Base-by-base conservation (phyloP, 805 yeast species). In the Suhomyces prunicola region DNA sequence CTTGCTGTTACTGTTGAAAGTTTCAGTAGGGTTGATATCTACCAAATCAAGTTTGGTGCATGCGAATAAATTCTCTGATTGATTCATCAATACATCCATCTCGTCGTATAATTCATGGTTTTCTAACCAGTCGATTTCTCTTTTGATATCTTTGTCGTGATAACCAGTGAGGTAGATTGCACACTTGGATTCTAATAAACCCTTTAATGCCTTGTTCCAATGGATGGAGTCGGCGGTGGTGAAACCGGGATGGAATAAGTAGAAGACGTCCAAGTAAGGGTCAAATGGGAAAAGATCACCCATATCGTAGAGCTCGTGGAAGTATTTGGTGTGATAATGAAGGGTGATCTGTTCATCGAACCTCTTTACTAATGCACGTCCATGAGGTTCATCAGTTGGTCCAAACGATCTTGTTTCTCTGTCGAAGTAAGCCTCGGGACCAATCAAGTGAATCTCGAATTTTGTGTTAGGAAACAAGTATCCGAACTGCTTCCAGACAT, bases 221-320 rank as follows among this genome's bases (percentile, higher is more conserved):
- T 84, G 82, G 54, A 86, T 86, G 22, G 86, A 77, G 63, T 90
- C 96, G 12, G 89, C 88, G 6, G 94, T 87, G 17, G 90, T 86
- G 65, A 91, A 82, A 41, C 97, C 97, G 3, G 99, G 98, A 69
- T 93, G 98, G 87, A 93, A 94, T 50, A 89, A 78, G 81, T 90
- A 91, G 72, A 94, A 94, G 26, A 84, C 83, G 68, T 94, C 99
- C 67, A 90, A 80, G 70, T 93, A 94, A 45, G 99, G 99, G 69
- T 94, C 99, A 69, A 92, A 94, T 5, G 99, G 99, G 85, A 90
- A 90, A 69, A 94, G 89, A 72, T 93, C 97, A 63, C 92, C 94
- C 47, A 90, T 86, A 63, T 91, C 91, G 71, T 94, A 96, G 56
- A 88, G 78, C 40, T 88, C 93, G 66, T 91, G 90, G 84, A 94